phyloP scores from a whole-genome alignment of 1,139 yeast species.

The Candida tetrigidarum region DNA sequence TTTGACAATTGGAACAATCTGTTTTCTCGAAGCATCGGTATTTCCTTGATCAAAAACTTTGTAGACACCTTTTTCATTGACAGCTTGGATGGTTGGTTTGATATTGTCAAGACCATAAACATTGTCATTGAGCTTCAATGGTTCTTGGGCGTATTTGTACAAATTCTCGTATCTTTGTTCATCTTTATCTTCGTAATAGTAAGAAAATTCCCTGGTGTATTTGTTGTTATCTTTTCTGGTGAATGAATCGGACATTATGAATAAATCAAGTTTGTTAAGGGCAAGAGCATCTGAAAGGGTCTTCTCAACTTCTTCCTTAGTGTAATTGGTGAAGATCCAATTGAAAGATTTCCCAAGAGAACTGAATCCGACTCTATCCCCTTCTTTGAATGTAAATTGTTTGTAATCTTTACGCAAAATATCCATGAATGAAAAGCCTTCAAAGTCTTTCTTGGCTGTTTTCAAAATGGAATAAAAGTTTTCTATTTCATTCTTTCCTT shows the following conservation, averaged over 20 bases:
- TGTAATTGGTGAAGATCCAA: constrained; percentile 51
- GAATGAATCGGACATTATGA: constrained; percentile 67
- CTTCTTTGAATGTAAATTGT: constrained; percentile 55
- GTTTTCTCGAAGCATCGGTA: constrained; percentile 73
- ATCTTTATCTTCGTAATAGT: constrained; percentile 26
- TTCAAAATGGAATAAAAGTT: constrained; percentile 46
- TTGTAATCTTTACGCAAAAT: constrained; percentile 84
- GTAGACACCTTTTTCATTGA: constrained; percentile 20
- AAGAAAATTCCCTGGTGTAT: constrained; percentile 64
- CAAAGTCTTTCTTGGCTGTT: constrained; percentile 62
- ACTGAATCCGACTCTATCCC: constrained; percentile 66
- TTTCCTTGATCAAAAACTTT: constrained; percentile 56
- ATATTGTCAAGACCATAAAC: constrained; percentile 21
- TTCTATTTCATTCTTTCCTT: background rate
- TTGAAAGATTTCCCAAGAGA: constrained; percentile 69
- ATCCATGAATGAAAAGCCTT: constrained; percentile 61
- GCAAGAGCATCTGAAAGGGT: constrained; percentile 41
- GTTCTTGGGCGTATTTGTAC: constrained; percentile 26
- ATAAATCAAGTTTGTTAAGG: constrained; percentile 52
- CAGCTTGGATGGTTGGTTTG: constrained; percentile 17
- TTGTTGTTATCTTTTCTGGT: constrained; percentile 38
- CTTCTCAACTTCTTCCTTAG: constrained; percentile 35
- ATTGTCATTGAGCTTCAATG: constrained; percentile 32
- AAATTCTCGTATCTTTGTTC: constrained; percentile 28
- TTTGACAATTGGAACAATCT: constrained; percentile 72